Percentiles rank a stretch among this genome's conserved stretches.
phyloP scores from a whole-genome alignment of 371 early-diverging fungal genomes.

The Gilbertella persicaria region DNA sequence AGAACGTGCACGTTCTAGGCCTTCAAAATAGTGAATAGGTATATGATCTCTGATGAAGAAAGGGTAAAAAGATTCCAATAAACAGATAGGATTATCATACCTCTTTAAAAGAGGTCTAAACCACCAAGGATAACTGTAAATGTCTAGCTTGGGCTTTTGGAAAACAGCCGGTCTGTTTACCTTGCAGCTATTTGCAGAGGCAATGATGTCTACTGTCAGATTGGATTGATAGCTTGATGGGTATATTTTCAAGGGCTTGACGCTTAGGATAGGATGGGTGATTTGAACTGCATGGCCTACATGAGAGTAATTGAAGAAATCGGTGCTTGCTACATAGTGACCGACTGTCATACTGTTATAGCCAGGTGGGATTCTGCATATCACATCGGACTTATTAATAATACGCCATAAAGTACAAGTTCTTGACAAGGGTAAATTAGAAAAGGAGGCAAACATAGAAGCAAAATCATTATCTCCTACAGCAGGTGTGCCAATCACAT shows the following conservation, averaged over 20 bases:
- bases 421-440: conserved; percentile 24
- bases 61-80: conserved; percentile 32
- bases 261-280: conserved; percentile 17
- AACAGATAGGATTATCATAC: conserved; percentile 19
- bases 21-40: conserved; percentile 30
- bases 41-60: conserved; percentile 35
- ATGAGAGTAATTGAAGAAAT: conserved; percentile 49
- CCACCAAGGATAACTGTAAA: conserved; percentile 6
- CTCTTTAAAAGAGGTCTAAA: neutral
- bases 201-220: conserved; percentile 15
- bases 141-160: neutral
- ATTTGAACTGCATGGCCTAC: conserved; percentile 42
- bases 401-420: conserved; percentile 41
- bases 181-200: neutral
- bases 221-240: conserved; percentile 30
- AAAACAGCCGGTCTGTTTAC: neutral
- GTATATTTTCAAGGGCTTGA: conserved; percentile 24
- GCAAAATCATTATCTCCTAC: conserved; percentile 52
- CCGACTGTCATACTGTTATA: conserved; percentile 28
- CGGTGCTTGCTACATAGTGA: conserved; percentile 19
- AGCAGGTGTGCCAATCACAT: conserved; percentile 47
- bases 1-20: conserved; percentile 24
- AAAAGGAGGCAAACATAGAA: conserved; percentile 32
- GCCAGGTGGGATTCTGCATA: conserved; percentile 34
- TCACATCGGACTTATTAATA: conserved; percentile 33